Conservation (phyloP, 768 basidiomycete genomes). For the Dacryopinax primogenitus region DNA sequence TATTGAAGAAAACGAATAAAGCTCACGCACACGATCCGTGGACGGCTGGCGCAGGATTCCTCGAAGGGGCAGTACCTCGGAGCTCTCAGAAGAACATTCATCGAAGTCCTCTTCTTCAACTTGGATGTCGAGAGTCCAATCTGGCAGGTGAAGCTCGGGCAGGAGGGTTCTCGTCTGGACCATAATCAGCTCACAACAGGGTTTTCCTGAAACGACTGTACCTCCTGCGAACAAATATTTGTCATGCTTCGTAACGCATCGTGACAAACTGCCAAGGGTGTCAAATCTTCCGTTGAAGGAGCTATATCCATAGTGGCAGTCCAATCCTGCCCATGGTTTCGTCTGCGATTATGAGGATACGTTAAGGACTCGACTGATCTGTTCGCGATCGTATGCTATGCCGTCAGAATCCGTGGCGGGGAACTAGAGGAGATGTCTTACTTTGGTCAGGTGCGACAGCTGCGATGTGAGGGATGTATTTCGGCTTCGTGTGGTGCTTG, state of each 20-base stretch:
- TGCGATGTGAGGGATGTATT: background rate
- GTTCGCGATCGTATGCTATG: background rate
- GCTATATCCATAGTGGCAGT: background rate
- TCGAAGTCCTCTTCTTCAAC: background rate
- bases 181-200: background rate
- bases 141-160: background rate
- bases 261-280: background rate
- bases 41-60: conserved; percentile 4
- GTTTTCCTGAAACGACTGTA: background rate
- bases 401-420: background rate
- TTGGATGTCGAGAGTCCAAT: background rate
- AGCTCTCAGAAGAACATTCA: background rate
- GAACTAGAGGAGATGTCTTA: background rate
- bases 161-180: background rate
- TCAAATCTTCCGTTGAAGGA: background rate
- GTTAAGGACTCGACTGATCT: background rate
- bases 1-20: background rate
- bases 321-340: background rate
- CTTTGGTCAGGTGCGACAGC: background rate
- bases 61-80: background rate
- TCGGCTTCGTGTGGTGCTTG: background rate
- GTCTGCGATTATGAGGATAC: background rate
- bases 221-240: background rate
- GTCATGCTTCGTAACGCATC: background rate
- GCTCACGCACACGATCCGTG: background rate